Evolutionary conservation across 2,329 filamentous ascomycete species (phyloP).

Genomic region (Trichoderma citrinoviride): DNA sequence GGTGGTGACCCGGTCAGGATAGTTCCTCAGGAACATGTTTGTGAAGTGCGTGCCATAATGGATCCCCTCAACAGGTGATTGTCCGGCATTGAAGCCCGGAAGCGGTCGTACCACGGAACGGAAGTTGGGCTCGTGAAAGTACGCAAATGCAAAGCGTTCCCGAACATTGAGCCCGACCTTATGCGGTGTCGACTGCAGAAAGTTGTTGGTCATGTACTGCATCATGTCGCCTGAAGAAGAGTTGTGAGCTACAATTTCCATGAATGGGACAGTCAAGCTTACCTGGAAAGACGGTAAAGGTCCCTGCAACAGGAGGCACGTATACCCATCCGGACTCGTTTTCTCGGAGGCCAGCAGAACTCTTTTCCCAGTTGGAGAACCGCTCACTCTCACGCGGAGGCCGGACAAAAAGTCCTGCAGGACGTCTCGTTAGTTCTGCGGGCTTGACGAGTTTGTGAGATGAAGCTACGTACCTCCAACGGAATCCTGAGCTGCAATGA

Average conservation of each 20-base stretch:
- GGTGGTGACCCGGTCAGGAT: constrained; percentile 47
- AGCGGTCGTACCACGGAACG: constrained; percentile 44
- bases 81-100: constrained; percentile 36
- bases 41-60: constrained; percentile 54
- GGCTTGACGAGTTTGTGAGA: background rate
- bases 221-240: constrained; percentile 46
- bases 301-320: constrained; percentile 43
- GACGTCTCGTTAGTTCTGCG: background rate
- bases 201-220: constrained; percentile 48
- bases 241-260: background rate
- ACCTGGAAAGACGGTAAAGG: constrained; percentile 51
- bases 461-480: constrained; percentile 41
- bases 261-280: constrained; percentile 8
- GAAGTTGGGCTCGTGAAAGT: constrained; percentile 53
- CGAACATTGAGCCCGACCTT: constrained; percentile 50
- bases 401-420: constrained; percentile 44
- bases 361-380: constrained; percentile 47
- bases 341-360: constrained; percentile 44
- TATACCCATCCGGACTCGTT: constrained; percentile 48
- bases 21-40: constrained; percentile 51
- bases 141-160: constrained; percentile 49
- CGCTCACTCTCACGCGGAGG: constrained; percentile 41
- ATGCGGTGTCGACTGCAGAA: constrained; percentile 48
- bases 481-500: constrained; percentile 49
- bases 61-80: constrained; percentile 38